Base-by-base conservation (phyloP, 768 basidiomycete species). In the Boletus eberwhitei region DNA sequence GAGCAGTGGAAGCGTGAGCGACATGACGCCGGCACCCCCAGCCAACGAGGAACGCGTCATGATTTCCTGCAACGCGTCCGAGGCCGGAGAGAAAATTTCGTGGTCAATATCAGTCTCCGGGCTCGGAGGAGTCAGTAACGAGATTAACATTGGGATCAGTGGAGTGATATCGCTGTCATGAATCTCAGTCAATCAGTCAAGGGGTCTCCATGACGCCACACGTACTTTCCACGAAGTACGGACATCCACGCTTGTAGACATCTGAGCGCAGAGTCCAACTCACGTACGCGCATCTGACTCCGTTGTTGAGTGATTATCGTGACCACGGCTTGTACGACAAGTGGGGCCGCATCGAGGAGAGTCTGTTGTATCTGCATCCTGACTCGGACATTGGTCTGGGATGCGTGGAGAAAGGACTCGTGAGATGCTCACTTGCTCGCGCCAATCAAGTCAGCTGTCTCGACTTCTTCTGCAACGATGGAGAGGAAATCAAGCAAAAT, bases 231-330 rank as follows among this genome's bases (percentile, higher is more conserved):
- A 24, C 82, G 85, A 11, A 95, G 70, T 35, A 81, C 78, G 3
- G 77, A 72, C 61, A 95, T 82, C 94, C 93, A 98, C 3, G 88
- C 84, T 65, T 90, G 85, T 2, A 95, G 73, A 66, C 91, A 93
- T 55, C 82, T 84, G 50, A 94, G 76, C 0, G 90, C 89, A 0
- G 90, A 83, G 17, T 79, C 79, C 0, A 88, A 75, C 57, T 93
- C 82, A 11, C 62, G 64, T 5, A 52, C 54, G 37, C 46, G 55
- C 54, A 64, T 59, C 42, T 72, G 73, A 16, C 69, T 62, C 37
- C 57, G 68, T 19, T 72, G 75, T 34, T 65, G 75, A 2, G 71
- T 73, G 26, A 93, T 77, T 2, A 87, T 81, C 2, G 77, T 67
- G 6, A 75, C 77, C 41, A 97, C 78, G 12, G 86, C 85, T 54